Percentiles rank a stretch among this genome's conserved stretches.
Evolutionary conservation across 2,329 filamentous ascomycete genomes (phyloP).

Genomic region (Pyrenochaeta sp.): DNA sequence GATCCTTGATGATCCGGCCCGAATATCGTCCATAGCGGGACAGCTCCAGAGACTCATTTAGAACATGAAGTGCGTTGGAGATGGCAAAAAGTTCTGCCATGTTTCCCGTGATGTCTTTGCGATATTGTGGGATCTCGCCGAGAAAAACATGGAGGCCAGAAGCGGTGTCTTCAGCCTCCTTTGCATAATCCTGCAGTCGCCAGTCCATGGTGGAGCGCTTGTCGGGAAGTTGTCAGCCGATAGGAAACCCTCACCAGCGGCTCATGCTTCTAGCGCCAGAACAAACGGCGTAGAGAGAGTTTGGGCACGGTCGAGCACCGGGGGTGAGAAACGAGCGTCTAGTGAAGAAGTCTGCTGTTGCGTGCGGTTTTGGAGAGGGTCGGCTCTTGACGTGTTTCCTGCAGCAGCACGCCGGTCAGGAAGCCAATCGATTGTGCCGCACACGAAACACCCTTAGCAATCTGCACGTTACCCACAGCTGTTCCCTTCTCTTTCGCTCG

Average conservation of each 20-base stretch:
- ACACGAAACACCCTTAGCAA: slow-evolving; percentile 37
- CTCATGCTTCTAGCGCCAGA: slow-evolving; percentile 21
- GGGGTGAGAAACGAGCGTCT: slow-evolving; percentile 36
- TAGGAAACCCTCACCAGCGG: slow-evolving; percentile 19
- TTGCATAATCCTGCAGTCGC: slow-evolving; percentile 50
- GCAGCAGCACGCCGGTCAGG: slow-evolving; percentile 38
- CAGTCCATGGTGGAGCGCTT: slow-evolving; percentile 46
- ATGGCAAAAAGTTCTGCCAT: slow-evolving; percentile 64
- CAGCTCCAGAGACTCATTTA: slow-evolving; percentile 55
- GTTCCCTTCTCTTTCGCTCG: slow-evolving; percentile 34
- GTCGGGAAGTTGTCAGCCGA: slow-evolving; percentile 31
- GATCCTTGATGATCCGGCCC: slow-evolving; percentile 54
- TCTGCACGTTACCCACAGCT: slow-evolving; percentile 42
- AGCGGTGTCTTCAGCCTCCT: slow-evolving; percentile 61
- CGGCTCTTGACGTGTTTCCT: slow-evolving; percentile 46
- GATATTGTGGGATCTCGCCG: slow-evolving; percentile 58
- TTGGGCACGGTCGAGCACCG: slow-evolving; percentile 26
- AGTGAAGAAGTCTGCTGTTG: slow-evolving; percentile 32
- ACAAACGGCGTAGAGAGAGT: slow-evolving; percentile 16
- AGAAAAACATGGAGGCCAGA: slow-evolving; percentile 59
- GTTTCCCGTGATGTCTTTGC: slow-evolving; percentile 60
- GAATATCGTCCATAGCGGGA: slow-evolving; percentile 46
- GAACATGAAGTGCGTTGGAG: slow-evolving; percentile 57
- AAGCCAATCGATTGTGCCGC: slow-evolving; percentile 46
- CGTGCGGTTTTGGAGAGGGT: slow-evolving; percentile 33